phyloP scores from a whole-genome alignment of 805 yeast species.

The Candida xyloterini region DNA sequence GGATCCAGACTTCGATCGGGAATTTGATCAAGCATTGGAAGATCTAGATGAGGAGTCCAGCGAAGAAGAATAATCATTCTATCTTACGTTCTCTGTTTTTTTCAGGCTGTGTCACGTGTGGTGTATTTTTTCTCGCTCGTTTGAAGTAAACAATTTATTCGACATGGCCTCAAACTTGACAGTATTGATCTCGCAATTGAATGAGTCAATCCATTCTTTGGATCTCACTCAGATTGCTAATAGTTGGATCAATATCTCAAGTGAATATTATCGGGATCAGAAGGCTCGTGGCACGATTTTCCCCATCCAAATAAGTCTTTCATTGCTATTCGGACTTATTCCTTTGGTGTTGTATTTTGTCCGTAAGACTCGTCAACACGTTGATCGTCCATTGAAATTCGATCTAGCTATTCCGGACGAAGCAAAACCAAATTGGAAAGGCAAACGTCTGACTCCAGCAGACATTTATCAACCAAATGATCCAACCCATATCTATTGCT shows the following conservation, averaged over 20 bases:
- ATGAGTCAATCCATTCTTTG: constrained; percentile 22
- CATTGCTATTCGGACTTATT: constrained; percentile 25
- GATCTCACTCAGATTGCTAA: constrained; percentile 18
- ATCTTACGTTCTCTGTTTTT: neutral
- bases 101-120: constrained; percentile 6
- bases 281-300: constrained; percentile 14
- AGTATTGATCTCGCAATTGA: constrained; percentile 21
- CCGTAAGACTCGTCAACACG: constrained; percentile 25
- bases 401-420: constrained; percentile 65
- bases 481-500: constrained; percentile 69
- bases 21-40: constrained; percentile 25
- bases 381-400: constrained; percentile 42
- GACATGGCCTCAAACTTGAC: constrained; percentile 19
- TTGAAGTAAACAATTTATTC: constrained; percentile 2
- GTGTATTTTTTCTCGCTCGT: constrained; percentile 4
- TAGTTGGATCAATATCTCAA: constrained; percentile 16
- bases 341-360: constrained; percentile 23
- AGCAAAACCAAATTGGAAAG: constrained; percentile 90
- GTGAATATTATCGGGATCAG: constrained; percentile 11
- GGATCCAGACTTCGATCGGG: constrained; percentile 23
- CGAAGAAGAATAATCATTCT: constrained; percentile 25
- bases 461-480: constrained; percentile 57
- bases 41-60: constrained; percentile 26
- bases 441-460: constrained; percentile 68
- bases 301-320: constrained; percentile 31